Evolutionary conservation across 352 stramenopile species (phyloP).

Genomic region (Phytophthora sp.): DNA sequence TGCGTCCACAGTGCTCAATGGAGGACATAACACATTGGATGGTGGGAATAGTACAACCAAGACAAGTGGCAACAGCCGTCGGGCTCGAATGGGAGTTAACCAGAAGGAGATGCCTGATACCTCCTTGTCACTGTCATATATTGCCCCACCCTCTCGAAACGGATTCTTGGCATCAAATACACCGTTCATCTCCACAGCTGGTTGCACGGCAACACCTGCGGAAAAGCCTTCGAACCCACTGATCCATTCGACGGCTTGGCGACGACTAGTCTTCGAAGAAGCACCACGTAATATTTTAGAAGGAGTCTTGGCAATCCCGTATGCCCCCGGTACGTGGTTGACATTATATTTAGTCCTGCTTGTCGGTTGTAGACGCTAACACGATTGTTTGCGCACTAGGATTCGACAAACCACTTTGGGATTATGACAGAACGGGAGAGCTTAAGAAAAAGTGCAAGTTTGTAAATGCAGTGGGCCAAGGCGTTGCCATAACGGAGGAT

Average conservation of each 20-base stretch:
- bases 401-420: slow-evolving; percentile 43
- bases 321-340: slow-evolving; percentile 29
- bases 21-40: not conserved
- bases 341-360: not conserved
- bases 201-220: not conserved
- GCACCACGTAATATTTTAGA: slow-evolving; percentile 43
- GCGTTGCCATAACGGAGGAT: slow-evolving; percentile 26
- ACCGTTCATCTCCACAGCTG: slow-evolving; percentile 11
- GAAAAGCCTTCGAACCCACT: slow-evolving; percentile 26
- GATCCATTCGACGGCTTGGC: slow-evolving; percentile 49
- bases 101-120: slow-evolving; percentile 6
- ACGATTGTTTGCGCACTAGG: slow-evolving; percentile 25
- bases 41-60: slow-evolving; percentile 7
- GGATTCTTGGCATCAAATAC: slow-evolving; percentile 26
- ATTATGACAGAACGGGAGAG: slow-evolving; percentile 43
- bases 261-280: slow-evolving; percentile 40
- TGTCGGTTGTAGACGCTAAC: not conserved
- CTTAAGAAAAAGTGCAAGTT: slow-evolving; percentile 43
- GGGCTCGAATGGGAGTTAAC: slow-evolving; percentile 31
- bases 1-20: slow-evolving; percentile 21
- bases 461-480: slow-evolving; percentile 18
- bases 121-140: slow-evolving; percentile 19
- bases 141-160: slow-evolving; percentile 30
- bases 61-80: slow-evolving; percentile 17
- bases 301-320: slow-evolving; percentile 29